A percentile compares a stretch with the other conserved stretches of the same genome.
phyloP scores from a whole-genome alignment of 768 basidiomycete species.

The Lactifluus echinatus region DNA sequence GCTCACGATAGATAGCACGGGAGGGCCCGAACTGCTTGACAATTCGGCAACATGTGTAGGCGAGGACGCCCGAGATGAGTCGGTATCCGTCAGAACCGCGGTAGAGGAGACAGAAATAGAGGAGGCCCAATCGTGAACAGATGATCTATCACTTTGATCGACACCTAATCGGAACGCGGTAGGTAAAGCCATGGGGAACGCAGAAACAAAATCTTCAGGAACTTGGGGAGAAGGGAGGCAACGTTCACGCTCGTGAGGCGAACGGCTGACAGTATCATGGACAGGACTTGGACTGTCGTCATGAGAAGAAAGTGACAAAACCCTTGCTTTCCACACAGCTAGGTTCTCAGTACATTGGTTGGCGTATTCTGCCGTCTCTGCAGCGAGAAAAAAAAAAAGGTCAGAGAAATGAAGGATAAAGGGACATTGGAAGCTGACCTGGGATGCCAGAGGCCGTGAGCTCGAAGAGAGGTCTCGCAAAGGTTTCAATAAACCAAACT shows the following conservation, averaged over 20 bases:
- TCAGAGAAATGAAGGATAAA: neutral
- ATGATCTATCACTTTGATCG: conserved; percentile 24
- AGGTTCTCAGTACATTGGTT: conserved; percentile 64
- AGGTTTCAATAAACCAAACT: conserved; percentile 79
- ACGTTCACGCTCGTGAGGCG: conserved; percentile 8
- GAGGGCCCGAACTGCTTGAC: conserved; percentile 6
- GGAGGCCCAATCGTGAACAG: conserved; percentile 21
- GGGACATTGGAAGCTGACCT: conserved; percentile 37
- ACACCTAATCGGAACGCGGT: conserved; percentile 26
- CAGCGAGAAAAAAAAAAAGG: neutral
- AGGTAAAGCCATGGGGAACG: conserved; percentile 52
- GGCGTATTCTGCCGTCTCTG: conserved; percentile 63
- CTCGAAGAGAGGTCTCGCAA: conserved; percentile 78
- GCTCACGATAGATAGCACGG: conserved; percentile 15
- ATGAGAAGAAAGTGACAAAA: conserved; percentile 31
- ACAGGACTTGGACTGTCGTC: neutral
- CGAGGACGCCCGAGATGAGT: conserved; percentile 20
- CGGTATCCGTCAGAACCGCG: conserved; percentile 16
- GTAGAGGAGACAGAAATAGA: conserved; percentile 8
- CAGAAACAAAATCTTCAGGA: conserved; percentile 40
- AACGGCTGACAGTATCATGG: conserved; percentile 12
- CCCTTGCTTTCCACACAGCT: conserved; percentile 52
- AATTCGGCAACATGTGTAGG: conserved; percentile 18
- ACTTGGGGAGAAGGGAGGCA: conserved; percentile 27
- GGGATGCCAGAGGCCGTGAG: conserved; percentile 66